Percentiles rank a stretch among this genome's conserved stretches.
Conservation (phyloP, 768 basidiomycete species). For the Rhizopogon roseolus region DNA sequence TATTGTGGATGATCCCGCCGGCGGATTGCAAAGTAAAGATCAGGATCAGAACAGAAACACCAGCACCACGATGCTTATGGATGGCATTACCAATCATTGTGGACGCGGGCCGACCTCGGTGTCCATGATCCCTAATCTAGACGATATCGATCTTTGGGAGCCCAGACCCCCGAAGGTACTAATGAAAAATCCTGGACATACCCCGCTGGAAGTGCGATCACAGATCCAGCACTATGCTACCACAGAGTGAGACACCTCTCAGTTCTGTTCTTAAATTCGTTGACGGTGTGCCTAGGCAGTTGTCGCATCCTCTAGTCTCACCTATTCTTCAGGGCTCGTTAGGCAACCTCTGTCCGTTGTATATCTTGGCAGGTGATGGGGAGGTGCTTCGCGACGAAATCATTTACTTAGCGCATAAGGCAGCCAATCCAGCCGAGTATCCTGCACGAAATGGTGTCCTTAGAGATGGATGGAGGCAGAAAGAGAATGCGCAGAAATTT, state of each 20-base stretch:
- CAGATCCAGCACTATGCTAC: constrained; percentile 80
- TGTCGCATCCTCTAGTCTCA: constrained; percentile 68
- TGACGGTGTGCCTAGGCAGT: constrained; percentile 32
- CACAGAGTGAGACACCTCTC: constrained; percentile 47
- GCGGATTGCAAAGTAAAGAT: background rate
- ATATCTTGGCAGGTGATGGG: constrained; percentile 67
- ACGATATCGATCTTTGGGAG: constrained; percentile 36
- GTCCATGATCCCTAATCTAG: background rate
- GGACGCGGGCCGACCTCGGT: background rate
- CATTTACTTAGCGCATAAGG: constrained; percentile 73
- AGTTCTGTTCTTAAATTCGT: background rate
- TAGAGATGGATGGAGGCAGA: constrained; percentile 39
- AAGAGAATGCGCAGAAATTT: constrained; percentile 46
- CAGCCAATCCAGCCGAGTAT: constrained; percentile 64
- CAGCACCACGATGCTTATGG: background rate
- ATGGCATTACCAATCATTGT: background rate
- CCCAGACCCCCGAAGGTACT: constrained; percentile 54
- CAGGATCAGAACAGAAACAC: background rate
- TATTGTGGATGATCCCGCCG: background rate
- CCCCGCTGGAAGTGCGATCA: constrained; percentile 45
- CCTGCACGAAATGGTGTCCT: constrained; percentile 54
- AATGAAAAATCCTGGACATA: constrained; percentile 40
- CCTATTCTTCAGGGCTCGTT: constrained; percentile 69
- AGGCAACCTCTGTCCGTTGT: constrained; percentile 71
- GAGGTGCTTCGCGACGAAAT: constrained; percentile 79